These are phyloP conservation scores for Moelleriella libera DNA, from an alignment of 2,329 filamentous ascomycete genomes.

Conservation along the genomic window DNA sequence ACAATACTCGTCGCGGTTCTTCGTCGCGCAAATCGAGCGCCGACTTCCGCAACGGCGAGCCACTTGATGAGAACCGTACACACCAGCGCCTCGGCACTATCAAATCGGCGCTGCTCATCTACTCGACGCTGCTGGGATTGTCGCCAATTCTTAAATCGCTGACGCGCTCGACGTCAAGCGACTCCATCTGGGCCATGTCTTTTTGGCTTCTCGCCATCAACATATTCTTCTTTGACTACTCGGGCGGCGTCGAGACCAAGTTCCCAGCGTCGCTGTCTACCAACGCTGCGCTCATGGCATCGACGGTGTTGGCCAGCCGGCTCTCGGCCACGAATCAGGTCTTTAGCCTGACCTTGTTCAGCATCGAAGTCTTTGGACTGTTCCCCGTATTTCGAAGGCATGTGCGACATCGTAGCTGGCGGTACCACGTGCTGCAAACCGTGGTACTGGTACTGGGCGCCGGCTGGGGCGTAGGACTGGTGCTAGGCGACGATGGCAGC, in stretches of 20 bases:
- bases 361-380: conserved; percentile 90
- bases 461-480: conserved; percentile 59
- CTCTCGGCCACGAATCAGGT: conserved; percentile 85
- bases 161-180: conserved; percentile 80
- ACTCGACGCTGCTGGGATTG: conserved; percentile 78
- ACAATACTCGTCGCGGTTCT: neutral
- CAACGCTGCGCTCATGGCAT: conserved; percentile 93
- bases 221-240: conserved; percentile 96
- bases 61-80: conserved; percentile 24
- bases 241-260: conserved; percentile 48
- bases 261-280: conserved; percentile 71
- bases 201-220: conserved; percentile 90
- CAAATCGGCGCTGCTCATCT: conserved; percentile 87
- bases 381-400: conserved; percentile 96
- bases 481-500: conserved; percentile 30
- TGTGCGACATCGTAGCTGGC: conserved; percentile 68
- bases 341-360: conserved; percentile 89
- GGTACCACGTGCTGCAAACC: conserved; percentile 66
- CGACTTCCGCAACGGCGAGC: conserved; percentile 13
- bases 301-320: conserved; percentile 81
- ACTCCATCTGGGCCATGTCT: conserved; percentile 96
- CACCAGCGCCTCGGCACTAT: conserved; percentile 58
- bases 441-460: conserved; percentile 64
- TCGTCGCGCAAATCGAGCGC: conserved; percentile 14
- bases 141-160: conserved; percentile 93